Evolutionary conservation across 2,329 filamentous ascomycete genomes (phyloP).

Genomic region (Nigrospora osmanthi): DNA sequence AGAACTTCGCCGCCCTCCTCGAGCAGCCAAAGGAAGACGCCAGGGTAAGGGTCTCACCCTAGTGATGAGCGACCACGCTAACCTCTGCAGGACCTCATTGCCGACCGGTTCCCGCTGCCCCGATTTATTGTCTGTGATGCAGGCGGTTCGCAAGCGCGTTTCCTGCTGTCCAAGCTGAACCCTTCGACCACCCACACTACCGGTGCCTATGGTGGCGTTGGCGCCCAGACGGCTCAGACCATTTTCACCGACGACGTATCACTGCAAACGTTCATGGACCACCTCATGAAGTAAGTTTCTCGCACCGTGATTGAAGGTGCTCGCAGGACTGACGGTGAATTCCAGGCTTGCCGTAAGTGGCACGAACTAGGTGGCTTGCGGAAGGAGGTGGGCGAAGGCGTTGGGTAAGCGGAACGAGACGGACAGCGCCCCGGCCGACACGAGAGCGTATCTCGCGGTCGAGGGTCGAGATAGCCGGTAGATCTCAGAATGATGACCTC

Average conservation of each 20-base stretch:
- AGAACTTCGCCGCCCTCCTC: conserved; percentile 83
- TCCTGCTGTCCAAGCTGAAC: conserved; percentile 94
- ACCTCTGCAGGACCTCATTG: conserved; percentile 71
- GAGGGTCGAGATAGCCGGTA: no score
- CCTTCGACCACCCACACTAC: conserved; percentile 95
- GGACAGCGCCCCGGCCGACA: no score
- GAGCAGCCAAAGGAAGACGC: conserved; percentile 96
- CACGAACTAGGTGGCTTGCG: conserved; percentile 38
- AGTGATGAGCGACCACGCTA: conserved; percentile 11
- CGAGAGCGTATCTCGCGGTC: no score
- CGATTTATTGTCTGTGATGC: conserved; percentile 98
- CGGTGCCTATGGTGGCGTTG: conserved; percentile 82
- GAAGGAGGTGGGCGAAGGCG: no score
- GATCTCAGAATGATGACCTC: no score
- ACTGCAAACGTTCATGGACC: conserved; percentile 98
- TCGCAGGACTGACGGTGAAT: background rate
- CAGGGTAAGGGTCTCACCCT: conserved; percentile 52
- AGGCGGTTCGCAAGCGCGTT: conserved; percentile 95
- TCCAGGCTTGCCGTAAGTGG: conserved; percentile 52
- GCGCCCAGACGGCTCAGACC: conserved; percentile 81
- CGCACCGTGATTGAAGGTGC: no score
- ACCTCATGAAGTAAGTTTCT: conserved; percentile 86
- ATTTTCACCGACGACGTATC: conserved; percentile 99
- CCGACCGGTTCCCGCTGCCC: conserved; percentile 94
- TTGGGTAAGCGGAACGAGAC: no score